Base-by-base conservation (phyloP, 371 early-diverging fungal species). In the Zychaea mexicana region DNA sequence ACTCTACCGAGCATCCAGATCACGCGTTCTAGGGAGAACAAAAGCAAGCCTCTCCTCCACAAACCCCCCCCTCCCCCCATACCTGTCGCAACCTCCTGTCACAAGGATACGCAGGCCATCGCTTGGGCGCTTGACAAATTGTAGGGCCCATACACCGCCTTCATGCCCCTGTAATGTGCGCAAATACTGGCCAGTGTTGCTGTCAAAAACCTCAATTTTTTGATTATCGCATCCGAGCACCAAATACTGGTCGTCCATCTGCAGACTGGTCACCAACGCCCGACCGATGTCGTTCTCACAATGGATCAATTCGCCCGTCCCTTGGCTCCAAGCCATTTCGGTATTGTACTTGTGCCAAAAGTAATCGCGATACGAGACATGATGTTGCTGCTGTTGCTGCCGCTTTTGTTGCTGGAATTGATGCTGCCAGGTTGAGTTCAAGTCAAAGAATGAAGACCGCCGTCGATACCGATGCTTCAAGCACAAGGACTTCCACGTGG, bases 111-210 rank as follows among this genome's bases (percentile, higher is more conserved):
- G 42, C 24, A 53, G 27, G 28, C 28, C 38, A 69, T 69, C 84
- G 30, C 78, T 78, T 30, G 21, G 61, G 28, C 36, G 46, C 42
- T 82, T 88, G 32, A 88, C 83, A 64, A 84, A 92, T 67, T 93
- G 91, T 46, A 97, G 82, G 10, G 95, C 92, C 98, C 98, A 97
- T 2, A 97, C 95, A 45, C 98, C 96, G 17, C 96, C 96, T 52
- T 87, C 87, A 77, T 97, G 97, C 1, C 96, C 96, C 38, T 79
- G 82, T 21, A 96, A 79, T 27, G 86, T 84, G 61, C 88, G 78
- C 28, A 86, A 64, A 32, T 88, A 73, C 19, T 77, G 70, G 0
- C 94, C 93, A 24, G 88, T 85, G 12, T 75, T 76, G n/a, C 87
- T 88, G 69, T 90, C 91, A 79, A 92, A 95, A 28, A 95, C 88